Base-by-base conservation (phyloP, 331 rosid species). In the Spiraea crenata region DNA sequence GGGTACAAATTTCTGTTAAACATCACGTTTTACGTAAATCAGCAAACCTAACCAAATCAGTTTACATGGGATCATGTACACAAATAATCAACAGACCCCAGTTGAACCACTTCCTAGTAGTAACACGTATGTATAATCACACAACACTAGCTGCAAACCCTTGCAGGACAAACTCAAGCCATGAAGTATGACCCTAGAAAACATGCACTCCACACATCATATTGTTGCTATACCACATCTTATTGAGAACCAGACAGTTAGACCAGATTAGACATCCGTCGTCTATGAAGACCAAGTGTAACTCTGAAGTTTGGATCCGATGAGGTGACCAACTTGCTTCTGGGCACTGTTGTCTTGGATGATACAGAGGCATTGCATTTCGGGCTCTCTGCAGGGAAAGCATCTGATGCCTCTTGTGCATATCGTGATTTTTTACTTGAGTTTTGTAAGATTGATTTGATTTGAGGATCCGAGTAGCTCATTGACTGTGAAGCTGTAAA, bases 241-340 rank as follows among this genome's bases (percentile, higher is more conserved):
- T 61, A 47, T 31, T 73, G 17, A 57, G 69, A 57, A 55, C 60
- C 49, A 25, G 11, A 57, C 51, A 7, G 64, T 77, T 82, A 87
- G 59, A 87, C 78, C 63, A 90, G 78, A 80, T 88, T 81, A 67
- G 98, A 93, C 96, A 84, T 88, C 76, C 98, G 85, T 84, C 98
- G 86, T 70, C 90, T 82, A 65, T 92, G 98, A 66, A 79, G 90
- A 75, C 75, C n/a, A 67, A 86, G 69, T 3, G 19, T 69, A 57
- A 72, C 63, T 80, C 81, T 83, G 74, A 86, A 71, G 81, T 85
- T 92, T 47, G 89, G 80, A 79, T 93, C 95, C 0, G 91, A 90
- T 7, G 97, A 71, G 57, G 82, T 80, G 51, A 83, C 80, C 79
- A 70, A 25, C 78, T 72, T 87, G 77, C 81, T 85, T 72, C 75